Evolutionary conservation across 2,329 filamentous ascomycete species (phyloP), one percentile per base, ranked within the genome.

Genomic region (Nothopassalora personata): DNA sequence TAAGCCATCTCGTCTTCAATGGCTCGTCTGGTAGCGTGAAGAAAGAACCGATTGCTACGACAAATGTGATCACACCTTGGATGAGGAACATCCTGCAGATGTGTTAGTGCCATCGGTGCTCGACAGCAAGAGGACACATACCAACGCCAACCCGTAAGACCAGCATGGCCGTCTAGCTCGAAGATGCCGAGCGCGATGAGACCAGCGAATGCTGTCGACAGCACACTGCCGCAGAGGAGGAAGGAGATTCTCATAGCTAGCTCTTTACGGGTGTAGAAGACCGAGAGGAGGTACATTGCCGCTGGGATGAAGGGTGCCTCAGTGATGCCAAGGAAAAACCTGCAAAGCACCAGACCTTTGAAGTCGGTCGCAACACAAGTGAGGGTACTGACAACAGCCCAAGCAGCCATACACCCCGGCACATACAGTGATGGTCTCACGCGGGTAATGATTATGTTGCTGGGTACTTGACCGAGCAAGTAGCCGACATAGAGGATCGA

Each of bases 21-120:
- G 87, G 87, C 63, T 88, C 88, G 68, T 90, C 83, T 0, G 87
- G 87, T 13, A 91, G 75, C 31, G 89, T 73, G 65, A 83, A 84
- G 68, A 80, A 80, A 1, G 84, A 79, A 1, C 71, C 66, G 5
- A 84, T 69, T 13, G 87, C 86, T 30, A 90, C 77, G 9, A 76
- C 76, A 27, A 90, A 75, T 1, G 87, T 90, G 54, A 86, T 77
- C 8, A 79, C 78, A 28, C 87, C 87, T 70, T 90, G 86, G 34
- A 90, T 0, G 87, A 86, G 27, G 81, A 83, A 70, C 31, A 54
- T n/a, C 34, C 52, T 45, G 23, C 33, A n/a, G 36, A 10, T 5
- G n/a, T 45, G 19, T 54, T 18, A 54, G 39, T 10, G 46, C 8
- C 19, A 27, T 3, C 23, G 4, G 8, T 45, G 15, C 9, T 1